A percentile compares a stretch with the other conserved stretches of the same genome.
Evolutionary conservation across 805 yeast genomes (phyloP).

Genomic region (Ogataea parapolymorpha): DNA sequence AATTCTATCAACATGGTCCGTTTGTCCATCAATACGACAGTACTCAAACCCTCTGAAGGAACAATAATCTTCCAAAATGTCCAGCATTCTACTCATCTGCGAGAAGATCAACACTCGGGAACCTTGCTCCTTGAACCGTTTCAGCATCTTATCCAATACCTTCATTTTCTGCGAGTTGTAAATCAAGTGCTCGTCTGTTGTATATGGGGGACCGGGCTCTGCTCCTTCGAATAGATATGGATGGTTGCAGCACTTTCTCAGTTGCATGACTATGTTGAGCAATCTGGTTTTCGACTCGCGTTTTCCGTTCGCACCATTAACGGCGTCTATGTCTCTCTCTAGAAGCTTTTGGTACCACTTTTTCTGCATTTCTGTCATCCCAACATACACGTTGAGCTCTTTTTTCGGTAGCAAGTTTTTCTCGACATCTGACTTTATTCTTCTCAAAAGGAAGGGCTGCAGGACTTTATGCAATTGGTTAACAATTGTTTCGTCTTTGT

Average conservation of each 20-base stretch:
- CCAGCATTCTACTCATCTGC: conserved; percentile 81
- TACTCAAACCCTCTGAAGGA: conserved; percentile 64
- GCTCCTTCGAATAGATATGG: conserved; percentile 86
- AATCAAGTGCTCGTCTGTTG: conserved; percentile 80
- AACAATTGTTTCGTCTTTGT: conserved; percentile 45
- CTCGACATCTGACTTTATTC: conserved; percentile 80
- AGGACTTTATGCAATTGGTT: conserved; percentile 72
- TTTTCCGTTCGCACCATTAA: conserved; percentile 75
- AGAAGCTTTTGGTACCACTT: conserved; percentile 73
- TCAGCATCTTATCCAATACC: conserved; percentile 64
- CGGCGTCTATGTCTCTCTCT: conserved; percentile 81
- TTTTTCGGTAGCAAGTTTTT: conserved; percentile 71
- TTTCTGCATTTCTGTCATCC: conserved; percentile 76
- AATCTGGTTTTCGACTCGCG: conserved; percentile 73
- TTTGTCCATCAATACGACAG: conserved; percentile 81
- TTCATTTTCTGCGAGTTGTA: conserved; percentile 70
- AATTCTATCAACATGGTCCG: conserved; percentile 75
- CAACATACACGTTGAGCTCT: conserved; percentile 69
- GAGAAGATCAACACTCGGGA: conserved; percentile 76
- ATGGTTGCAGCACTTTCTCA: conserved; percentile 82
- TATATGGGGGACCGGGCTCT: conserved; percentile 85
- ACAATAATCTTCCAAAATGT: conserved; percentile 78
- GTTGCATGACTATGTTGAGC: conserved; percentile 78
- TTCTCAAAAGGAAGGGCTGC: conserved; percentile 70
- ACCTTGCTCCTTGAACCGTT: conserved; percentile 62